Percentiles rank a stretch among this genome's conserved stretches.
Conservation (phyloP, 495 filamentous ascomycete species). For the Penicillium lividum region DNA sequence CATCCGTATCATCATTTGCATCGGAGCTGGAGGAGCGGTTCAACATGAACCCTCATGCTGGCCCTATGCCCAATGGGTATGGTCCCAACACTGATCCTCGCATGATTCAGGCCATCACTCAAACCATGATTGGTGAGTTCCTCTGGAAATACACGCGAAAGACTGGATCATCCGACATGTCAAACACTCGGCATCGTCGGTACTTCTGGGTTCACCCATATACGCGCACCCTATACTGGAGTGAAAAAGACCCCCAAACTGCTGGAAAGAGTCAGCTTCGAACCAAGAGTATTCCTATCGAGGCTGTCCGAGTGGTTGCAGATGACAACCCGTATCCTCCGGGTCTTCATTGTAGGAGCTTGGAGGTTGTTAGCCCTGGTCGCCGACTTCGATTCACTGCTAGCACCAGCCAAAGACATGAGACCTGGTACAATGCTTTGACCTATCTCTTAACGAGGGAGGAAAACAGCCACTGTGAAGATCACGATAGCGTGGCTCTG, state of each 20-base stretch:
- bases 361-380: conserved; percentile 87
- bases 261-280: conserved; percentile 76
- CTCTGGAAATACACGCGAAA: conserved; percentile 98
- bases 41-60: conserved; percentile 64
- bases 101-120: conserved; percentile 99
- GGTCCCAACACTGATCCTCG: conserved; percentile 76
- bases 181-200: conserved; percentile 81
- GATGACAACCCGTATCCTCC: conserved; percentile 97
- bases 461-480: conserved; percentile 56
- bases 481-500: conserved; percentile 61
- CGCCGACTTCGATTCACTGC: conserved; percentile 90
- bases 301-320: conserved; percentile 87
- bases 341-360: conserved; percentile 88
- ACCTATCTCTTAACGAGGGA: conserved; percentile 87
- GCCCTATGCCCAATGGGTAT: conserved; percentile 57
- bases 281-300: conserved; percentile 93
- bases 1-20: conserved; percentile 91
- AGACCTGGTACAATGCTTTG: conserved; percentile 98
- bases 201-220: conserved; percentile 99
- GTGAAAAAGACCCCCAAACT: conserved; percentile 79
- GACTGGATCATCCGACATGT: conserved; percentile 81
- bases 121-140: conserved; percentile 99
- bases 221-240: conserved; percentile 96
- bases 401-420: conserved; percentile 87
- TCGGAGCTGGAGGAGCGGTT: conserved; percentile 92